Conservation (phyloP, 169 alveolate species). For the Plasmodium falciparum region DNA sequence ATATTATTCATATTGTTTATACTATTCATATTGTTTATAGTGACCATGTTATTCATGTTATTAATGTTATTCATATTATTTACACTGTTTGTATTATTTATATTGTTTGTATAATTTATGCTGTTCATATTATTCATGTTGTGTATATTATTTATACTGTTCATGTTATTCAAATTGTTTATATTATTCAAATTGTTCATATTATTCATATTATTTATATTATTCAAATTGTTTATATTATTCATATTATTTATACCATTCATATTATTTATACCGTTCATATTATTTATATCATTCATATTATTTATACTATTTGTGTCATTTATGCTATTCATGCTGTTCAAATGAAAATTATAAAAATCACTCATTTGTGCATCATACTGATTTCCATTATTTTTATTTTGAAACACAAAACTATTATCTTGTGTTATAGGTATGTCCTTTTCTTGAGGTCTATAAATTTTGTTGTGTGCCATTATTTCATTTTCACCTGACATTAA, state of each 20-base stretch:
- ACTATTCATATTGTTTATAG: neutral
- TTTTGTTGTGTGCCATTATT: neutral
- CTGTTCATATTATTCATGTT: neutral
- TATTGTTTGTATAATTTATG: neutral
- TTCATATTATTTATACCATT: neutral
- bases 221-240: neutral
- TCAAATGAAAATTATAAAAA: neutral
- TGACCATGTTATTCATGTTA: neutral
- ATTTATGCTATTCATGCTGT: neutral
- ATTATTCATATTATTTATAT: neutral
- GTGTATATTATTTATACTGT: neutral
- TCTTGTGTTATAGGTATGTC: neutral
- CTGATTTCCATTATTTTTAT: conserved; percentile 1
- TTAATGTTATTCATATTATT: neutral
- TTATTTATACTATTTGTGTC: neutral
- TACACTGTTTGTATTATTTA: neutral
- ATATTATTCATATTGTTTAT: neutral
- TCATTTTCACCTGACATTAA: neutral
- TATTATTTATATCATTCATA: neutral
- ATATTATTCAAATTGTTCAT: neutral
- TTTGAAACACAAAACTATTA: neutral
- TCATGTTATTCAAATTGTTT: neutral
- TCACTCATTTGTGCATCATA: neutral
- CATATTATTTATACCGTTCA: neutral
- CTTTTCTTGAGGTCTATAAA: neutral